Base-by-base conservation (phyloP, 306 rosid genomes). In the Glycine tomentella region DNA sequence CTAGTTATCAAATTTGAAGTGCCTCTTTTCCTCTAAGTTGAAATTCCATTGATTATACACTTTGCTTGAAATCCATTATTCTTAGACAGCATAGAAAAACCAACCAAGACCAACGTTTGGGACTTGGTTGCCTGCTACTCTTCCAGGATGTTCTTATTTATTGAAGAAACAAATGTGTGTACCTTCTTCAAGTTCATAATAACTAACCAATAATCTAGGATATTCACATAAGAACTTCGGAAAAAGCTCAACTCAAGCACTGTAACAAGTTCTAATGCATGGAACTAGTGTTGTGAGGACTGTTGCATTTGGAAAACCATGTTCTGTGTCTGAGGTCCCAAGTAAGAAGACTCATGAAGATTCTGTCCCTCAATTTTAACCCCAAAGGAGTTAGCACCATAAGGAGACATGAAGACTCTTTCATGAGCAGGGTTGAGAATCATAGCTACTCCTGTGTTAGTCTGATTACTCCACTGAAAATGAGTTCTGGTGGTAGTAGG, bases 251-350 rank as follows among this genome's bases (percentile, higher is more conserved):
- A 56, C 74, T 82, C 65, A 83, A 72, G 72, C 76, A 85, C 83
- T 76, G 51, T 25, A 80, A 62, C 36, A 46, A 38, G 71, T 61
- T 59, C 65, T 87, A 79, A 88, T 78, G 87, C 87, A 74, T 73
- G 85, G 20, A 86, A 83, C 76, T 87, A 88, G 84, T 78, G 84
- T 71, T 87, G 93, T 13, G 88, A 61, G 8, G 93, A 83, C 46
- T 89, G 90, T 73, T 93, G 92, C 90, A 86, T 80, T 87, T 88
- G 97, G 75, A 91, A 93, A 80, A 79, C 85, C 87, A 93, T 75
- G 80, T 88, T 91, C 57, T 82, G 97, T 76, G 90, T 81, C 58
- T 80, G 97, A 84, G 91, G 83, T 79, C 83, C 91, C n/a, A 86
- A 79, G 88, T 86, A 88, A 67, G 90, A 84, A 78, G 91, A 78